A percentile compares a stretch with the other conserved stretches of the same genome.
These are phyloP conservation scores for Mucuna pruriens DNA, from an alignment of 306 rosid species.

Conservation along the genomic window DNA sequence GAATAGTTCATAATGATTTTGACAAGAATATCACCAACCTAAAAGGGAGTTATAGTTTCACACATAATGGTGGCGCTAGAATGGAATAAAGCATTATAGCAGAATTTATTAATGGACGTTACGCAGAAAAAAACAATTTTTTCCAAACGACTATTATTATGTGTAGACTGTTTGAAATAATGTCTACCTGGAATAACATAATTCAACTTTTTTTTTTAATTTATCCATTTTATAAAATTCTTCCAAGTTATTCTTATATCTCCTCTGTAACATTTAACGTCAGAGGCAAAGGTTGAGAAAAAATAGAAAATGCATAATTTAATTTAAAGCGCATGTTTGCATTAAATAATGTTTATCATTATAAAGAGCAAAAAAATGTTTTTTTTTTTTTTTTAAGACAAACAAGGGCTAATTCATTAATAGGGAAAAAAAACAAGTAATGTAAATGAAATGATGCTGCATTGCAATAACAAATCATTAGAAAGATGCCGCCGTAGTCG, in stretches of 20 bases:
- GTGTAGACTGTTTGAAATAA: not conserved
- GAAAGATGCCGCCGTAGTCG: too few species aligned
- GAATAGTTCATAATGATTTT: constrained; percentile 17
- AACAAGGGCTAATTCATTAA: not conserved
- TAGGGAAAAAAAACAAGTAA: too few species aligned
- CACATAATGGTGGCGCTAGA: not conserved
- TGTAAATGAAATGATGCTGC: not conserved
- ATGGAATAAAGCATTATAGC: not conserved
- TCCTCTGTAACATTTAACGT: not conserved
- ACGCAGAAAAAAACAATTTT: not conserved
- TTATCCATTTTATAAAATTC: not conserved
- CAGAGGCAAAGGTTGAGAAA: not conserved
- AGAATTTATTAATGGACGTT: not conserved
- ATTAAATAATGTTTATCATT: not conserved
- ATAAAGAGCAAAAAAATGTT: not conserved
- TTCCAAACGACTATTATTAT: not conserved
- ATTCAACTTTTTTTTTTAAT: not conserved
- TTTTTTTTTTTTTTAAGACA: not conserved
- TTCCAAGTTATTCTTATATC: not conserved
- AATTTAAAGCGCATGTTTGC: not conserved
- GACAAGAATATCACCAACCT: constrained; percentile 32
- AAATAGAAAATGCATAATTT: too few species aligned
- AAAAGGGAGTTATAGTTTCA: not conserved
- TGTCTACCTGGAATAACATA: not conserved
- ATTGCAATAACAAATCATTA: not conserved